Conservation (phyloP, 1,284 basidiomycete genomes). For the Crucibulum parvulum region DNA sequence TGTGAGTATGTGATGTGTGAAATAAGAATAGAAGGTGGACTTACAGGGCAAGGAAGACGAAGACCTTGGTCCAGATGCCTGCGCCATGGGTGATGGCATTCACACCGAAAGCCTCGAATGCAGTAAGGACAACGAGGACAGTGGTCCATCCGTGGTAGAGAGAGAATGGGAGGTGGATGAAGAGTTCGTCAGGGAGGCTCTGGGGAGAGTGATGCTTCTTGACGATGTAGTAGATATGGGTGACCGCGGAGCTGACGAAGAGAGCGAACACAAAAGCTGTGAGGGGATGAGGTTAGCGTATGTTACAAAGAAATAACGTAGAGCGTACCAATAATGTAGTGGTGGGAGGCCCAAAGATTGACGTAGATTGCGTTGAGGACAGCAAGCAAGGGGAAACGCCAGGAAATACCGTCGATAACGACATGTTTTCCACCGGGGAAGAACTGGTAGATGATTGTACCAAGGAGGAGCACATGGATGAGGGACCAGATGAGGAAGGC, state of each 20-base stretch:
- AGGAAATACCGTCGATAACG: constrained; percentile 86
- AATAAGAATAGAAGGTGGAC: constrained; percentile 10
- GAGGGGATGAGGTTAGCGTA: constrained; percentile 10
- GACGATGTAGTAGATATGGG: constrained; percentile 92
- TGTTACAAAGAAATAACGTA: background rate
- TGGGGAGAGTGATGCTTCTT: constrained; percentile 83
- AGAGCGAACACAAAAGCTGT: constrained; percentile 86
- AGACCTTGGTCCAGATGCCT: constrained; percentile 91
- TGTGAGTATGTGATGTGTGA: background rate
- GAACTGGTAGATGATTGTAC: constrained; percentile 92
- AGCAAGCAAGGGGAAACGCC: constrained; percentile 89
- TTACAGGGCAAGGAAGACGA: constrained; percentile 89
- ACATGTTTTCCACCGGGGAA: constrained; percentile 79
- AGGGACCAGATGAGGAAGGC: constrained; percentile 87
- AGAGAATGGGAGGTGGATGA: constrained; percentile 88
- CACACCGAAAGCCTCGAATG: constrained; percentile 91
- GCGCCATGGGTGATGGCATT: constrained; percentile 70
- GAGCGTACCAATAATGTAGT: constrained; percentile 73
- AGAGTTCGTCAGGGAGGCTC: constrained; percentile 76
- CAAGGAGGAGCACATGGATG: constrained; percentile 88
- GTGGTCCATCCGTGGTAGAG: constrained; percentile 97
- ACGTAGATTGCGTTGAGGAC: constrained; percentile 89
- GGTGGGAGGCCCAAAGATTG: constrained; percentile 74
- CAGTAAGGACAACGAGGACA: constrained; percentile 87
- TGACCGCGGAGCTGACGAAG: constrained; percentile 83